These are phyloP conservation scores for Sclerotinia nivalis DNA, from an alignment of 2,329 filamentous ascomycete species.

Conservation along the genomic window DNA sequence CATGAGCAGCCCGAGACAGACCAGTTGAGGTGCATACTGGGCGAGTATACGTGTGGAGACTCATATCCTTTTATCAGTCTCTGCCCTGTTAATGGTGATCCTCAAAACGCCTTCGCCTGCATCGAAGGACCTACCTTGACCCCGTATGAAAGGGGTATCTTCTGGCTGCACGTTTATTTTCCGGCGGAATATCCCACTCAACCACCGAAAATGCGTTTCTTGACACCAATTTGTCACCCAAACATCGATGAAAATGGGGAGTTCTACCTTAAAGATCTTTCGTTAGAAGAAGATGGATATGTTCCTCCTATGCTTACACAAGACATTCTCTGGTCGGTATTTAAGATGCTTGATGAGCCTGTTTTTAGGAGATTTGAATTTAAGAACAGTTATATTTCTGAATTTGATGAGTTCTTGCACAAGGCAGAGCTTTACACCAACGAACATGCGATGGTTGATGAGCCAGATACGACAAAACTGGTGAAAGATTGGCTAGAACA, in stretches of 20 bases:
- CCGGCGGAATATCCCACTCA: not conserved
- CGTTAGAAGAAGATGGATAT: too few species aligned
- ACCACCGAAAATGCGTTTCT: not conserved
- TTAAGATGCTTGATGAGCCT: not conserved
- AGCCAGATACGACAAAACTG: not conserved
- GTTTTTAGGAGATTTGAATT: not conserved
- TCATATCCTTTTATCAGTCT: not conserved
- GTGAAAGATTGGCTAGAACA: not conserved
- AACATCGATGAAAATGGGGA: not conserved
- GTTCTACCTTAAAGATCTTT: not conserved
- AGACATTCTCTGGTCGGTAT: not conserved
- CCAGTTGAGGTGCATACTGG: too few species aligned
- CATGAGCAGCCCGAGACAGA: not conserved
- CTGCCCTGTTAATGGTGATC: not conserved
- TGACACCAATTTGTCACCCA: not conserved
- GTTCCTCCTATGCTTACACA: too few species aligned
- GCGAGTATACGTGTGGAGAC: too few species aligned
- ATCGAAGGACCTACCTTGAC: not conserved
- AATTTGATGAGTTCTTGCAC: not conserved
- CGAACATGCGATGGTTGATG: not conserved
- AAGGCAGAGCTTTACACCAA: not conserved
- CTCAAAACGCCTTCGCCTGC: not conserved
- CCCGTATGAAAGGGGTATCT: not conserved
- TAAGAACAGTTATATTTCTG: not conserved
- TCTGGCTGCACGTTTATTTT: conserved; percentile 9